Evolutionary conservation across 1,139 yeast genomes (phyloP).

Genomic region (Sugiyamaella neomexicana): DNA sequence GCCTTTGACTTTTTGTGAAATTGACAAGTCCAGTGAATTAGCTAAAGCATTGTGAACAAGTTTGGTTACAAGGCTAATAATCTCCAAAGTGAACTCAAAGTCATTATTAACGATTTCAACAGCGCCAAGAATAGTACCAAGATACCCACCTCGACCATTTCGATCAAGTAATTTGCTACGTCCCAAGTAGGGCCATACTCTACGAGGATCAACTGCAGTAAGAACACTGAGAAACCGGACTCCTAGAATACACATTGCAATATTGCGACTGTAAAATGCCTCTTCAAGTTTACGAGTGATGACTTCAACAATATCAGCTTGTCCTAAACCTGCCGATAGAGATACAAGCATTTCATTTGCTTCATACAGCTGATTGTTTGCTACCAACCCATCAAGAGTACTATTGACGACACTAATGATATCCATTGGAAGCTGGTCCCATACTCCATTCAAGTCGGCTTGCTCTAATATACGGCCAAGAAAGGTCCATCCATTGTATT

Average conservation of each 20-base stretch:
- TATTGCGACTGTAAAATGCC: conserved; percentile 57
- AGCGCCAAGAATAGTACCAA: conserved; percentile 64
- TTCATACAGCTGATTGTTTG: conserved; percentile 36
- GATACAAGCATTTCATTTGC: conserved; percentile 48
- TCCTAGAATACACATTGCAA: conserved; percentile 50
- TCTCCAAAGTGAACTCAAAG: conserved; percentile 60
- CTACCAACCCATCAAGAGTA: conserved; percentile 49
- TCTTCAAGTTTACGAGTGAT: conserved; percentile 63
- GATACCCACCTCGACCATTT: conserved; percentile 69
- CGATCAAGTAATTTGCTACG: conserved; percentile 65
- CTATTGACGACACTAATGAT: conserved; percentile 54
- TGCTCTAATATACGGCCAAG: conserved; percentile 77
- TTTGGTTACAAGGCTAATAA: conserved; percentile 55
- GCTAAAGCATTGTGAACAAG: conserved; percentile 57
- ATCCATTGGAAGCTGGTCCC: conserved; percentile 47
- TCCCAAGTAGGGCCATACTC: conserved; percentile 78
- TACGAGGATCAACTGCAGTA: conserved; percentile 53
- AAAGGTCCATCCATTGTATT: conserved; percentile 84
- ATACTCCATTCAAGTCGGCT: conserved; percentile 45
- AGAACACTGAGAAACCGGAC: conserved; percentile 54
- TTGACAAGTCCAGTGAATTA: conserved; percentile 36
- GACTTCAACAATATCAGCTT: conserved; percentile 68
- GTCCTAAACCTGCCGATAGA: conserved; percentile 60
- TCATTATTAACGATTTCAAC: conserved; percentile 71
- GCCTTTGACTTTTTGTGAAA: conserved; percentile 50